Evolutionary conservation across 2,329 filamentous ascomycete genomes (phyloP).

Genomic region (Diaporthe australafricana): DNA sequence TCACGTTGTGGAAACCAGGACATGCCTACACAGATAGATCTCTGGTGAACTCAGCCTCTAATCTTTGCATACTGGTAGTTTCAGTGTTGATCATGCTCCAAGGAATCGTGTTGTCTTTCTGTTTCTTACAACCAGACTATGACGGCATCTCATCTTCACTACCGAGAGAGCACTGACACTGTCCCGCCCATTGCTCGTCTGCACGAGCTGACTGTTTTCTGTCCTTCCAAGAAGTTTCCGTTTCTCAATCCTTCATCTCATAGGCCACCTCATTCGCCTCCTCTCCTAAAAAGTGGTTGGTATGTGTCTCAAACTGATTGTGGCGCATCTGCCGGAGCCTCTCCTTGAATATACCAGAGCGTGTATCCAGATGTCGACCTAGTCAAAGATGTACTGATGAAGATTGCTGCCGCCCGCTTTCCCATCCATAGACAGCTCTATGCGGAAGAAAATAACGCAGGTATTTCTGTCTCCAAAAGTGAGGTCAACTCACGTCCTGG

Average conservation of each 20-base stretch:
- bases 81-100: slow-evolving; percentile 1
- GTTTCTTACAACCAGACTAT: slow-evolving; percentile 13
- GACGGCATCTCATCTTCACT: background rate
- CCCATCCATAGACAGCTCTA: slow-evolving; percentile 14
- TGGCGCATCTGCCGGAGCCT: background rate
- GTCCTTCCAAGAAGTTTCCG: background rate
- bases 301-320: background rate
- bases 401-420: slow-evolving; percentile 26
- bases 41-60: background rate
- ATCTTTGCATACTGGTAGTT: background rate
- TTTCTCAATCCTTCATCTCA: background rate
- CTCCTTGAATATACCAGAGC: slow-evolving; percentile 27
- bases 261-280: background rate
- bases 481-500: slow-evolving; percentile 33
- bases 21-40: background rate
- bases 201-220: slow-evolving; percentile 1
- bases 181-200: background rate
- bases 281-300: background rate
- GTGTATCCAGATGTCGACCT: slow-evolving; percentile 28
- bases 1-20: background rate
- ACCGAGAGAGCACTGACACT: background rate
- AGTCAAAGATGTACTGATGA: slow-evolving; percentile 21
- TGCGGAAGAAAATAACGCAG: slow-evolving; percentile 13
- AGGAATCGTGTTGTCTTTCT: slow-evolving; percentile 23
- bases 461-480: slow-evolving; percentile 15